Percentiles rank a stretch among this genome's conserved stretches.
Conservation (phyloP, 2,329 filamentous ascomycete genomes). For the Neoarthrinium moseri region DNA sequence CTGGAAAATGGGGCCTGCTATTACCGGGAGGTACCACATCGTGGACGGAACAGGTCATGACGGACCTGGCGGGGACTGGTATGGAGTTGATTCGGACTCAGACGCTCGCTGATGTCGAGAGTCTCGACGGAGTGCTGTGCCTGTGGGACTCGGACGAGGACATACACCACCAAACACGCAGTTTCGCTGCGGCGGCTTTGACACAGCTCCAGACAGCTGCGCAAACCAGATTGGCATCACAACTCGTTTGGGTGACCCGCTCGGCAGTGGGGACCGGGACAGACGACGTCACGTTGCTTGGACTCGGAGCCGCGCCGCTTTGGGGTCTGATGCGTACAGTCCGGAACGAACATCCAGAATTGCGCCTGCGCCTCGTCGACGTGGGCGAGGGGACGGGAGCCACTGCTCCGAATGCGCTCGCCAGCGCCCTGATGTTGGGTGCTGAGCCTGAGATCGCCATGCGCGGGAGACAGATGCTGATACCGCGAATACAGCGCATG, state of each 20-base stretch:
- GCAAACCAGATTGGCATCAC: constrained; percentile 14
- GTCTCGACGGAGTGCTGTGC: constrained; percentile 22
- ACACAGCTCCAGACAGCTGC: constrained; percentile 21
- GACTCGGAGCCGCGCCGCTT: constrained; percentile 19
- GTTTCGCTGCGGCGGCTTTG: constrained; percentile 17
- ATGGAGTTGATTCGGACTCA: constrained; percentile 13
- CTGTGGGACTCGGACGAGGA: constrained; percentile 21
- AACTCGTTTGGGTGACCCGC: constrained; percentile 24
- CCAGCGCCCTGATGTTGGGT: constrained; percentile 14
- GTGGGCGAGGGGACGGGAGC: constrained; percentile 13
- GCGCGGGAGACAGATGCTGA: constrained; percentile 15
- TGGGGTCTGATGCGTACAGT: constrained; percentile 28
- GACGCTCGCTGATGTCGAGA: constrained; percentile 16
- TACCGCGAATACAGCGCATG: constrained; percentile 19
- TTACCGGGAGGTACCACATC: neutral
- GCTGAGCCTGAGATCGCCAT: constrained; percentile 21
- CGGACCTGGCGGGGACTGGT: constrained; percentile 11
- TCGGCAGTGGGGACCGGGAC: constrained; percentile 18
- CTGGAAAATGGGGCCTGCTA: constrained; percentile 18
- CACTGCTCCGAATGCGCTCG: no score
- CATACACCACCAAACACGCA: constrained; percentile 16
- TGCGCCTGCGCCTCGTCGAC: constrained; percentile 23
- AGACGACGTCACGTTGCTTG: constrained; percentile 15
- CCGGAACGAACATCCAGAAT: constrained; percentile 26
- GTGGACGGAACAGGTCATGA: constrained; percentile 10